Evolutionary conservation across 2,329 filamentous ascomycete genomes (phyloP).

Genomic region (Trichophyton rubrum): DNA sequence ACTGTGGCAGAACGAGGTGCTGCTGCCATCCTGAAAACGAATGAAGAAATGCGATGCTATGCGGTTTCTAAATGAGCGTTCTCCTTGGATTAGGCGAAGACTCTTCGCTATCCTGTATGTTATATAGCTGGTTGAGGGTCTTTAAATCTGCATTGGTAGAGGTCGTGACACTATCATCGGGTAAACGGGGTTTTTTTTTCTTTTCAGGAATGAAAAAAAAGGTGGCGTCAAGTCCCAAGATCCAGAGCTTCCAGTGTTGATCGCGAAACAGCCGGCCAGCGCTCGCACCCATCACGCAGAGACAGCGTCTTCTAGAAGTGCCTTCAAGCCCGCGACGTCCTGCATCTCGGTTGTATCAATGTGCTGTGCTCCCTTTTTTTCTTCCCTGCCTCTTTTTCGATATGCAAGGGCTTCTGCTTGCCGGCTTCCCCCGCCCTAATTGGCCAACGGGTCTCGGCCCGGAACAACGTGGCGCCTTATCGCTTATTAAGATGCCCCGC

Average conservation of each 20-base stretch:
- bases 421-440: neutral
- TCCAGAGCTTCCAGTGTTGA: neutral
- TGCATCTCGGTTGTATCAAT: neutral
- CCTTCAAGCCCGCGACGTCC: neutral
- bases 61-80: neutral
- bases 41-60: neutral
- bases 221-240: neutral
- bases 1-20: conserved; percentile 2
- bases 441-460: neutral
- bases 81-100: neutral
- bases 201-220: neutral
- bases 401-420: neutral
- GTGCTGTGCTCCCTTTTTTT: neutral
- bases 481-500: neutral
- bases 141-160: neutral
- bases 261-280: neutral
- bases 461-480: neutral
- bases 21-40: conserved; percentile 4
- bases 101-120: neutral
- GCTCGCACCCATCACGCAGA: neutral
- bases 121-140: neutral
- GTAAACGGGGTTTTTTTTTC: neutral
- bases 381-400: neutral
- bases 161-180: neutral
- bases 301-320: neutral